Evolutionary conservation across 1,139 yeast species (phyloP), one percentile per base, ranked within the genome.

Genomic region (Taphrina pruni): DNA sequence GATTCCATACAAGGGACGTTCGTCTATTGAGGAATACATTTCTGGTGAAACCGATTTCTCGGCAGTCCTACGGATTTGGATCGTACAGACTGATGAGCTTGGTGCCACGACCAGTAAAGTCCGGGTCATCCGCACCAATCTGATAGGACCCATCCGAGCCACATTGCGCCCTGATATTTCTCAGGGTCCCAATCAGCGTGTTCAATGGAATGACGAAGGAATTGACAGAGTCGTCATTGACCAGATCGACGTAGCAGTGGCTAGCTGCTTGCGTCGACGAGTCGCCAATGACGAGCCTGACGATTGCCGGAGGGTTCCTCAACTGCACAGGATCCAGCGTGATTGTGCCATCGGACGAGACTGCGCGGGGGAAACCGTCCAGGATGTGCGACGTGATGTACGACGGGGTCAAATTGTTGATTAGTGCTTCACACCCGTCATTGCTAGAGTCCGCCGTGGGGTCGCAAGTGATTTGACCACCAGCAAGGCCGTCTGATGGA

Each of bases 181-280:
- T 45, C 3, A 45, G 6, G 20, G 48, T 45, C 5, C 48, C n/a
- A 17, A 43, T 14, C 17, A 43, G 14, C 6, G 46, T 43, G 46
- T 12, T 6, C 46, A 43, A 14, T 9, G 46, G 46, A 11, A 43
- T 14, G 14, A 43, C 46, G 46, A 11, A 43, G 12, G n/a, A 6
- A 43, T 43, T 43, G 46, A 43, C 46, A 6, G 46, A 43, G 17
- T 43, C 46, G 46, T 43, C 46, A 17, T 43, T 43, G 46, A 43
- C 6, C 6, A 43, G 9, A 17, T 43, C 46, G n/a, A 43, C 46
- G 6, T 11, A 17, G 14, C 46, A 43, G 46, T 43, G 46, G 17
- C 46, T 43, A 11, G n/a, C 17, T 6, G 12, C 14, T 43, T 9
- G 17, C 17, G 46, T 43, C 6, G 46, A 9, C 17, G 9, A 6